Percentiles rank a stretch among this genome's conserved stretches.
phyloP scores from a whole-genome alignment of 2,329 filamentous ascomycete species.

The Stemphylium vesicarium region DNA sequence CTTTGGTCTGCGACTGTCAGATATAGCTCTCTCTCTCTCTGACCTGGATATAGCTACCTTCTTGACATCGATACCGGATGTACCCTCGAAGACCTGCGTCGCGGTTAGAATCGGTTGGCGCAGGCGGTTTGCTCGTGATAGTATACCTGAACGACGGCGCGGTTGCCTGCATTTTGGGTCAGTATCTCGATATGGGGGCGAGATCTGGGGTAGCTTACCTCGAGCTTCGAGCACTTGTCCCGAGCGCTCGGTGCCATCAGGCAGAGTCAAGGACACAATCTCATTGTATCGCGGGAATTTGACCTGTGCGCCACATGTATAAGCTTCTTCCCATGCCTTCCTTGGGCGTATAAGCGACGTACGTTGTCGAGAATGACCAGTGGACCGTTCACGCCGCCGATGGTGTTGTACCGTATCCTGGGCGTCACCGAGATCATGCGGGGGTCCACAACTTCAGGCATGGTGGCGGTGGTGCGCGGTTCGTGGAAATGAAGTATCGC shows the following conservation, averaged over 20 bases:
- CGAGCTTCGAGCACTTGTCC: constrained; percentile 97
- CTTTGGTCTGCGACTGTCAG: constrained; percentile 73
- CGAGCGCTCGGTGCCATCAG: constrained; percentile 91
- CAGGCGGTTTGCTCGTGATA: background rate
- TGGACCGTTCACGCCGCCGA: constrained; percentile 96
- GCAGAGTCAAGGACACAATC: constrained; percentile 93
- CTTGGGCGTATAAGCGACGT: constrained; percentile 46
- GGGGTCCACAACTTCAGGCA: constrained; percentile 52
- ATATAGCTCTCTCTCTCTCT: constrained; percentile 19
- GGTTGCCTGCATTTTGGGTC: constrained; percentile 68
- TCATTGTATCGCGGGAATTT: constrained; percentile 98
- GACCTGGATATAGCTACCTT: constrained; percentile 62
- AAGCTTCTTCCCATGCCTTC: constrained; percentile 22
- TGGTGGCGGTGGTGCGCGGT: constrained; percentile 39
- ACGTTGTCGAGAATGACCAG: constrained; percentile 98
- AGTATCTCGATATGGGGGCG: constrained; percentile 14
- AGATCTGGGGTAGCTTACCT: constrained; percentile 64
- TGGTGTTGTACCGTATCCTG: constrained; percentile 93
- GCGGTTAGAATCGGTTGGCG: constrained; percentile 28
- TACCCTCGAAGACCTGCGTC: constrained; percentile 91
- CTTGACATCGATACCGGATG: constrained; percentile 96
- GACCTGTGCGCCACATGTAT: constrained; percentile 65
- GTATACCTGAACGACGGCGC: constrained; percentile 90
- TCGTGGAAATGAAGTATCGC: constrained; percentile 22
- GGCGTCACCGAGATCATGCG: constrained; percentile 67